phyloP scores from a whole-genome alignment of 345 rosid species.

The Aegle marmelos region DNA sequence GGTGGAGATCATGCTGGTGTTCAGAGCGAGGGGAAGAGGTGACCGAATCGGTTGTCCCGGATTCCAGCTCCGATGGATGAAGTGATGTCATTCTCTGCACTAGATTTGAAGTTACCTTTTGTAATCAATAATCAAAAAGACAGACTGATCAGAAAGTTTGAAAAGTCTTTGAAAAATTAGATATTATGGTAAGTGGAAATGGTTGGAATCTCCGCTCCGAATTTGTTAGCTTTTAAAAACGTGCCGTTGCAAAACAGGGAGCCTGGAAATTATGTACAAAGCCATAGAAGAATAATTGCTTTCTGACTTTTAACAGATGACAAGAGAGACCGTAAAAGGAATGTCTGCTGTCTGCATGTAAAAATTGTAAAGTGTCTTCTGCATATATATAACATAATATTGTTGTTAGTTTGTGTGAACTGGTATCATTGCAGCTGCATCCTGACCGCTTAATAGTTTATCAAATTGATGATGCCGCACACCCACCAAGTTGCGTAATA shows the following conservation, averaged over 20 bases:
- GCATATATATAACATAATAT: background rate
- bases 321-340: background rate
- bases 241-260: background rate
- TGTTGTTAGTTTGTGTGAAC: background rate
- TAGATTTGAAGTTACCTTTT: background rate
- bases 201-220: background rate
- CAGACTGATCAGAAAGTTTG: background rate
- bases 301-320: background rate
- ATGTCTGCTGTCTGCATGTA: slow-evolving; percentile 1
- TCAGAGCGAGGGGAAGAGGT: slow-evolving; percentile 85
- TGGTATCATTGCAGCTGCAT: background rate
- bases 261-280: background rate
- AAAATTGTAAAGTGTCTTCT: background rate
- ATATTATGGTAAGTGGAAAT: background rate
- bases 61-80: slow-evolving; percentile 64
- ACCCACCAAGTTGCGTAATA: background rate
- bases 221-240: background rate
- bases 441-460: background rate
- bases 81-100: slow-evolving; percentile 44
- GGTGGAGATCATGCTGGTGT: slow-evolving; percentile 33
- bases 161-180: background rate
- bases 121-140: background rate
- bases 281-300: background rate
- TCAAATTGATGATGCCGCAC: background rate
- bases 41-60: slow-evolving; percentile 50